These are phyloP conservation scores for Hypholoma fasciculare DNA, from an alignment of 768 basidiomycete species.

Conservation along the genomic window DNA sequence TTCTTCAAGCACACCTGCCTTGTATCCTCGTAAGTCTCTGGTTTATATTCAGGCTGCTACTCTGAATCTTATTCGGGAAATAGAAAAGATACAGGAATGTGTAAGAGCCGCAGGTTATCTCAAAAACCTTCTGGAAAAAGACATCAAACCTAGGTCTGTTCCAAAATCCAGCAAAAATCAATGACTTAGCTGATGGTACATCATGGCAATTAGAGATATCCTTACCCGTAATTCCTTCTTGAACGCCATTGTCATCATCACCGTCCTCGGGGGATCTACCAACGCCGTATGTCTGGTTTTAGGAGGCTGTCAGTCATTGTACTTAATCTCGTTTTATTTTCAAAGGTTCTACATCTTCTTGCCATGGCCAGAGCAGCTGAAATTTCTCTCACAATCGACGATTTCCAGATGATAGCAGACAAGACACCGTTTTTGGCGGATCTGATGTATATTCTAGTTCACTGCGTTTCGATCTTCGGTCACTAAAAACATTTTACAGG, in stretches of 20 bases:
- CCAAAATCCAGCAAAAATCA: neutral
- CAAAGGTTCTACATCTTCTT: slow-evolving; percentile 76
- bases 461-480: neutral
- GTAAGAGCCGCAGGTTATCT: slow-evolving; percentile 75
- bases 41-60: neutral
- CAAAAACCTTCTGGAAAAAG: slow-evolving; percentile 69
- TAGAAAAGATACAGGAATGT: slow-evolving; percentile 85
- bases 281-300: slow-evolving; percentile 60
- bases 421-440: slow-evolving; percentile 86
- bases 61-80: slow-evolving; percentile 48
- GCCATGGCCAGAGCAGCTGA: slow-evolving; percentile 86
- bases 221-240: slow-evolving; percentile 59
- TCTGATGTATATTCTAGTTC: slow-evolving; percentile 40
- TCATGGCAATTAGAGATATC: slow-evolving; percentile 33
- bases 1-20: slow-evolving; percentile 76
- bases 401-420: slow-evolving; percentile 81
- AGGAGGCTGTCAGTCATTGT: neutral
- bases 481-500: slow-evolving; percentile 29
- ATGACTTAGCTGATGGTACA: neutral
- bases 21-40: slow-evolving; percentile 54
- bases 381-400: slow-evolving; percentile 71
- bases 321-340: neutral
- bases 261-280: slow-evolving; percentile 83
- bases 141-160: slow-evolving; percentile 75
- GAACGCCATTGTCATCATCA: slow-evolving; percentile 82